Evolutionary conservation across 257 asterid genomes (phyloP).

Genomic region (Thymus mandschuricus): DNA sequence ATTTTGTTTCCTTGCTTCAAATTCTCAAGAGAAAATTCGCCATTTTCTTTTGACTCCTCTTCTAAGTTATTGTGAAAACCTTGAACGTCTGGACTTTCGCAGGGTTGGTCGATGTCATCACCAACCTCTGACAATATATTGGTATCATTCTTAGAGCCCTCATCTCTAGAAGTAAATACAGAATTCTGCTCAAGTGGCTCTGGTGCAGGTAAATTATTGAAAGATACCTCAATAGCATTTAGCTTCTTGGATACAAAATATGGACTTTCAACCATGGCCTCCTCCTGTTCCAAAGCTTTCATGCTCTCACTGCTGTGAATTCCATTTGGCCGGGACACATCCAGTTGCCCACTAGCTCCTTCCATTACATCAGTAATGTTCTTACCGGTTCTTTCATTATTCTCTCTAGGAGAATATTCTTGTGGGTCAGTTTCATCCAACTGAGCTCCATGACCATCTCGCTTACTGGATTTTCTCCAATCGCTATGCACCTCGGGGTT

Average conservation of each 20-base stretch:
- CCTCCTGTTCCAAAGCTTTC: slow-evolving; percentile 31
- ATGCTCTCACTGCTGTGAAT: slow-evolving; percentile 25
- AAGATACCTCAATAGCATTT: slow-evolving; percentile 28
- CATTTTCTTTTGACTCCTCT: slow-evolving; percentile 28
- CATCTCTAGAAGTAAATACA: slow-evolving; percentile 29
- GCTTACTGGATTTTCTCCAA: slow-evolving; percentile 31
- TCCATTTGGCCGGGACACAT: slow-evolving; percentile 34
- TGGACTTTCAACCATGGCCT: slow-evolving; percentile 35
- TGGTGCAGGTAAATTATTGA: slow-evolving; percentile 29
- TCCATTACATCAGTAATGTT: slow-evolving; percentile 33
- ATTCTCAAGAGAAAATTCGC: slow-evolving; percentile 27
- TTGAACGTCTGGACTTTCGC: slow-evolving; percentile 30
- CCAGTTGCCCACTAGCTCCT: slow-evolving; percentile 34
- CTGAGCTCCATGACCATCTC: slow-evolving; percentile 40
- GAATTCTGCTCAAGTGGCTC: slow-evolving; percentile 40
- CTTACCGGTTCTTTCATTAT: slow-evolving; percentile 33
- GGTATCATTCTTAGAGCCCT: slow-evolving; percentile 32
- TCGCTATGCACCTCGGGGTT: slow-evolving; percentile 29
- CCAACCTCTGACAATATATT: slow-evolving; percentile 34
- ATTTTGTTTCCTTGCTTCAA: slow-evolving; percentile 32
- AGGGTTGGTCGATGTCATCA: slow-evolving; percentile 31
- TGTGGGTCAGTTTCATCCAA: slow-evolving; percentile 33
- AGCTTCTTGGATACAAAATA: slow-evolving; percentile 34
- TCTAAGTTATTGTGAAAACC: slow-evolving; percentile 32
- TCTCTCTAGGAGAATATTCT: slow-evolving; percentile 37